Percentiles rank a stretch among this genome's conserved stretches.
Conservation (phyloP, 495 filamentous ascomycete genomes). For the Penicillium lividum region DNA sequence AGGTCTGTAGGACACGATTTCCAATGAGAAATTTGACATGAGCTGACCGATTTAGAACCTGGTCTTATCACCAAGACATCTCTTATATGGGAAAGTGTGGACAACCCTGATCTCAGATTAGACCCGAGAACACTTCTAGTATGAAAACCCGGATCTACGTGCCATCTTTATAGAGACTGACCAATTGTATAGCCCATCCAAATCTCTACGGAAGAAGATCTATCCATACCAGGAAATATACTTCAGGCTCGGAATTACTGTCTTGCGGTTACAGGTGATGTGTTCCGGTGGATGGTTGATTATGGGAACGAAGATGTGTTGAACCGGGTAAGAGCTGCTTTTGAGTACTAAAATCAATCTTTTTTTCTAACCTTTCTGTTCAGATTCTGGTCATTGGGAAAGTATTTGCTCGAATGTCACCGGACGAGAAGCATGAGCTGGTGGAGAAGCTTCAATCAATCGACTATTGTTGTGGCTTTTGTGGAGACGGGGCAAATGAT, state of each 20-base stretch:
- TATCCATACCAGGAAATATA: slow-evolving; percentile 82
- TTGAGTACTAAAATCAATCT: neutral
- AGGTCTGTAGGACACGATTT: slow-evolving; percentile 49
- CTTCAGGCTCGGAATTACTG: slow-evolving; percentile 79
- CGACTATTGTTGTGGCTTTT: slow-evolving; percentile 95
- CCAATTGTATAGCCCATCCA: slow-evolving; percentile 61
- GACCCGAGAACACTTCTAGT: slow-evolving; percentile 75
- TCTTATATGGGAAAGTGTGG: slow-evolving; percentile 88
- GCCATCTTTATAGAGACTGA: slow-evolving; percentile 26
- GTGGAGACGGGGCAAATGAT: slow-evolving; percentile 97
- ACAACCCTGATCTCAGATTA: slow-evolving; percentile 72
- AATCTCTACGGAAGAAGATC: slow-evolving; percentile 66
- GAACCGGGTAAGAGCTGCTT: slow-evolving; percentile 53
- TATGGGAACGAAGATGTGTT: slow-evolving; percentile 77
- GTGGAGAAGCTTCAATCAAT: slow-evolving; percentile 97
- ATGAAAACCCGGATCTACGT: slow-evolving; percentile 17
- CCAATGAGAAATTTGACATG: neutral
- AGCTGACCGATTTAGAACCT: slow-evolving; percentile 49
- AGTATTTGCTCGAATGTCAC: slow-evolving; percentile 98
- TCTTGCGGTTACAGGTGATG: slow-evolving; percentile 85
- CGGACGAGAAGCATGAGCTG: slow-evolving; percentile 97
- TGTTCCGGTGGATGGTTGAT: slow-evolving; percentile 95
- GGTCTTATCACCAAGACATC: slow-evolving; percentile 65
- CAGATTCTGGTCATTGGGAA: slow-evolving; percentile 88
- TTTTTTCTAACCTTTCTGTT: neutral